Evolutionary conservation across 2,329 filamentous ascomycete genomes (phyloP), one percentile per base, ranked within the genome.

Genomic region (Scolecobasidium constrictum): DNA sequence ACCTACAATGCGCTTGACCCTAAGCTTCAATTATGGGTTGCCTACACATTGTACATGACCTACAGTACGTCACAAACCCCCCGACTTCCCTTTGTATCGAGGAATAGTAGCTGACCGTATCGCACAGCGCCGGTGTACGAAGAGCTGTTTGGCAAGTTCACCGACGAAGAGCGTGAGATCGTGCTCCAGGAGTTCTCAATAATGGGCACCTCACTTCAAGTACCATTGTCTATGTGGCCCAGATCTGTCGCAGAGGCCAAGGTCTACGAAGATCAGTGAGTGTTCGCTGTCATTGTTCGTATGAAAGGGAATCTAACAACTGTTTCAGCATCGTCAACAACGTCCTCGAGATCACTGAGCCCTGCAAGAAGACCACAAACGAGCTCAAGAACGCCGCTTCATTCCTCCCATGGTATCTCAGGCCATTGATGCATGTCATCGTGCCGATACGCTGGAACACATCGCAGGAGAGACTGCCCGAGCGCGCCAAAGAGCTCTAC

Each of bases 1-100:
- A 37, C 35, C 33, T 50, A 49, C 40, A 38, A 48, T 21, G 45
- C 47, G 5, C 28, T 43, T 19, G 47, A 49, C 34, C 45, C 45
- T 4, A 33, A 43, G 23, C 38, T 50, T 17, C 47, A 49, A 37
- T 42, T 49, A 1, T 50, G 48, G 48, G 40, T 49, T 5, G 47
- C 47, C 3, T 45, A 38, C n/a, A 49, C 46, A 11, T 42, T 44
- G 6, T 49, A 49, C 26, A 35, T 33, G 26, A 26, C 42, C 7
- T 42, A 45, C 38, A 13, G n/a, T n/a, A n/a, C n/a, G n/a, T n/a
- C n/a, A n/a, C n/a, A n/a, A n/a, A n/a, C n/a, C n/a, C n/a, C n/a
- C n/a, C n/a, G n/a, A n/a, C n/a, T n/a, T n/a, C n/a, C n/a, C n/a
- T n/a, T n/a, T n/a, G n/a, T n/a, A n/a, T n/a, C n/a, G n/a, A n/a